phyloP scores from a whole-genome alignment of 495 filamentous ascomycete species.

The Letharia columbiana region DNA sequence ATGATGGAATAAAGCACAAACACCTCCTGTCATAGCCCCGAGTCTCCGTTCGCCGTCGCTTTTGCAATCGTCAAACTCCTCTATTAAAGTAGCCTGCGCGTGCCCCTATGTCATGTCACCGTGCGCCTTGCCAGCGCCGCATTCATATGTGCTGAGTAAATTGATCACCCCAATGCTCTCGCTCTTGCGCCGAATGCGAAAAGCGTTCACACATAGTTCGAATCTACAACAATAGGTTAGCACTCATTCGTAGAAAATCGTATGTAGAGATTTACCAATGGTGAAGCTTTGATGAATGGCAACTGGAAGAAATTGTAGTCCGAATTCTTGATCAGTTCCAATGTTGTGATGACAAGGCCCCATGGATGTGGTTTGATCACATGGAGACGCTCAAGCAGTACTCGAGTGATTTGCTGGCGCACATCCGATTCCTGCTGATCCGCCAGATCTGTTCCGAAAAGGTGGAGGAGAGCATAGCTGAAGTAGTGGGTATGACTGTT shows the following conservation, averaged over 20 bases:
- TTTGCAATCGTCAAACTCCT: slow-evolving; percentile 10
- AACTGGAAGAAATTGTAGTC: slow-evolving; percentile 85
- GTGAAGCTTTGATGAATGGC: slow-evolving; percentile 79
- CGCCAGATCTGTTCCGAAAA: slow-evolving; percentile 71
- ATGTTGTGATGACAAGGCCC: slow-evolving; percentile 83
- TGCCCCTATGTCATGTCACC: slow-evolving; percentile 10
- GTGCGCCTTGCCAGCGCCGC: slow-evolving; percentile 10
- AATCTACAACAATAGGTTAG: slow-evolving; percentile 2
- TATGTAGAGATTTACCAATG: slow-evolving; percentile 52
- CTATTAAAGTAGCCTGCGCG: slow-evolving; percentile 4
- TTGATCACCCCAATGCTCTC: slow-evolving; percentile 17
- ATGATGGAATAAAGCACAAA: slow-evolving; percentile 10
- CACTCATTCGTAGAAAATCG: background rate
- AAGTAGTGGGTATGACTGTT: slow-evolving; percentile 91
- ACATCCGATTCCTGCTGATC: slow-evolving; percentile 75
- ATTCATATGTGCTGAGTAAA: slow-evolving; percentile 6
- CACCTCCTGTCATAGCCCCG: slow-evolving; percentile 1
- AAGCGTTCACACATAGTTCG: slow-evolving; percentile 13
- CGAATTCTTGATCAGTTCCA: slow-evolving; percentile 86
- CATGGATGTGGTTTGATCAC: slow-evolving; percentile 93
- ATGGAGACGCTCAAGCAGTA: slow-evolving; percentile 78
- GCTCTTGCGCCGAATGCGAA: slow-evolving; percentile 15
- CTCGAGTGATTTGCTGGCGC: slow-evolving; percentile 78
- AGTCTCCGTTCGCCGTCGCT: slow-evolving; percentile 14
- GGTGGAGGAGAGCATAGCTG: slow-evolving; percentile 72